Evolutionary conservation across 2,329 filamentous ascomycete species (phyloP).

Genomic region (Fusarium nygamai): DNA sequence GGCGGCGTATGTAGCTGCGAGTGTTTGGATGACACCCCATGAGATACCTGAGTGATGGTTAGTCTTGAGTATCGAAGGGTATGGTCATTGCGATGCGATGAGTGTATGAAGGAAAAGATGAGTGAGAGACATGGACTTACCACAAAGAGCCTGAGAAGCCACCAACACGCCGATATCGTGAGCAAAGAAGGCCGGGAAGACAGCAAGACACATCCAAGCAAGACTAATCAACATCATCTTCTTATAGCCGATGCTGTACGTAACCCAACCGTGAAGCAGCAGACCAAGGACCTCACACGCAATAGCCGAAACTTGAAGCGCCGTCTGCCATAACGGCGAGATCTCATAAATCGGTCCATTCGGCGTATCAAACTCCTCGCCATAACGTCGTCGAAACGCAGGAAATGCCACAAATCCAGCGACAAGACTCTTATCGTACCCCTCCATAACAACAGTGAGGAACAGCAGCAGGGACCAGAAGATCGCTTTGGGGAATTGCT

Average conservation of each 20-base stretch:
- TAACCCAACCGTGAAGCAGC: slow-evolving; percentile 52
- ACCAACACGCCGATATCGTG: slow-evolving; percentile 45
- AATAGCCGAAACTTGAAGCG: slow-evolving; percentile 11
- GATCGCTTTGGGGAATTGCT: slow-evolving; percentile 35
- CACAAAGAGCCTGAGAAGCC: slow-evolving; percentile 47
- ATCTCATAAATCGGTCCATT: slow-evolving; percentile 22
- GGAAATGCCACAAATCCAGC: slow-evolving; percentile 31
- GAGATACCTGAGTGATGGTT: slow-evolving; percentile 36
- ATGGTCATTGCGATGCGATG: too few species aligned
- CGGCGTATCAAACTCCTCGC: slow-evolving; percentile 23
- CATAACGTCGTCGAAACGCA: slow-evolving; percentile 40
- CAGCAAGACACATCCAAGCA: slow-evolving; percentile 47
- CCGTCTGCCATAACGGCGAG: slow-evolving; percentile 20
- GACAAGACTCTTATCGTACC: slow-evolving; percentile 30
- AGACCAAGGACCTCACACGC: slow-evolving; percentile 47
- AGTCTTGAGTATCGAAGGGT: neutral
- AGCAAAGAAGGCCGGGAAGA: slow-evolving; percentile 53
- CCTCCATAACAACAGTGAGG: slow-evolving; percentile 39
- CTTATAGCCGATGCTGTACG: slow-evolving; percentile 50
- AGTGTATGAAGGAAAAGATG: fast-evolving
- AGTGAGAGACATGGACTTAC: neutral
- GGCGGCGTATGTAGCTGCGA: slow-evolving; percentile 52
- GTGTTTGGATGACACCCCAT: slow-evolving; percentile 49
- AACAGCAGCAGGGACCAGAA: slow-evolving; percentile 33
- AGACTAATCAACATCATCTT: slow-evolving; percentile 52